Evolutionary conservation across 192 early-diverging fungal species (phyloP), one percentile per base, ranked within the genome.

Genomic region (Rhizoclosmatium sp.): DNA sequence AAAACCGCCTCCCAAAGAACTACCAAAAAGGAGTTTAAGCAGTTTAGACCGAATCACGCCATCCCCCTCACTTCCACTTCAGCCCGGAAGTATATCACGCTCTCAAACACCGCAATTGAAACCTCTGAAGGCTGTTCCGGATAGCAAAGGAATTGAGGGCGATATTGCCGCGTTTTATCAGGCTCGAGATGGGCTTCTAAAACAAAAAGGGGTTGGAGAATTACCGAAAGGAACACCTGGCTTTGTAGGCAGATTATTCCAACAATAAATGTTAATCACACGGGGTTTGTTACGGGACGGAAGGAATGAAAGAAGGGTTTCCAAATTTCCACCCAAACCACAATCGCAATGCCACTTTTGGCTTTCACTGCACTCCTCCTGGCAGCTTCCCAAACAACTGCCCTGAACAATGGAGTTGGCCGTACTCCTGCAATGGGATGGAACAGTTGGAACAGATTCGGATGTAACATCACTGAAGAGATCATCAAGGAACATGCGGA

Each of bases 371-470:
- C 31, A 0, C 51, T 54, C 16, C 51, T 54, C 51, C 9, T 16
- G 5, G 5, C 16, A 7, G 51, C 51, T 54, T 54, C 16, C 9
- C 9, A 16, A 7, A 54, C 51, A 54, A 7, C 5, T 23, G 64
- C 72, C 16, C 72, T 80, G 31, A 60, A 79, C 81, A 82, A 82
- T 56, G 81, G 81, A 14, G 47, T 79, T 16, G 81, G 77, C 21
- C 71, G 58, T 23, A 75, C 81, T 3, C 81, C 81, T 21, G 75
- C 81, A 44, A 88, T 91, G 89, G 88, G 88, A 1, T 89, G 84
- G 82, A 88, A 89, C 84, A 84, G 82, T 51, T 91, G 90, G 90
- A 89, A 88, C 66, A 64, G 79, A 16, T 90, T 81, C 69, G 85
- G 79, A 41, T 90, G 89, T 65, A 64, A 83, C 40, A 81, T 91